Conservation (phyloP, 2,329 filamentous ascomycete genomes). For the Camillea tinctor region DNA sequence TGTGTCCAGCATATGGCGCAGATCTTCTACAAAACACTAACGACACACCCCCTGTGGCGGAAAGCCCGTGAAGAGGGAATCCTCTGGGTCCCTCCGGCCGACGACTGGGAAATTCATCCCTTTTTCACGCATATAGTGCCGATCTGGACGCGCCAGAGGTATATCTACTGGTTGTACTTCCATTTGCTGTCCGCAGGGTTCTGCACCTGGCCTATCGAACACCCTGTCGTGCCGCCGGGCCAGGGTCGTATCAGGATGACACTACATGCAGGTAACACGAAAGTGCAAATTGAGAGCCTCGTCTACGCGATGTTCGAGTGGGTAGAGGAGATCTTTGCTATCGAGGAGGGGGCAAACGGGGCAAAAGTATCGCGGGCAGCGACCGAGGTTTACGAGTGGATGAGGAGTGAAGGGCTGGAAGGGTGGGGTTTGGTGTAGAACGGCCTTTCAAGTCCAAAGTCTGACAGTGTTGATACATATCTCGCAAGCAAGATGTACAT, state of each 20-base stretch:
- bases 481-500: too few relatives aligned
- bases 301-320: conserved; percentile 31
- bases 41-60: conserved; percentile 21
- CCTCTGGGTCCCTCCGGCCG: conserved; percentile 27
- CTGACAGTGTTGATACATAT: too few relatives aligned
- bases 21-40: conserved; percentile 28
- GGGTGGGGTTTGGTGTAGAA: too few relatives aligned
- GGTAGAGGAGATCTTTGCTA: conserved; percentile 31
- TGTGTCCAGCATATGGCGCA: conserved; percentile 22
- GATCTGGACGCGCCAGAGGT: conserved; percentile 24
- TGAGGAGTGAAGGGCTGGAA: too few relatives aligned
- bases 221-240: conserved; percentile 40
- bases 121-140: conserved; percentile 31
- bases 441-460: too few relatives aligned
- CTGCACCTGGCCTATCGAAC: conserved; percentile 32
- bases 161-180: conserved; percentile 23
- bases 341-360: conserved; percentile 9
- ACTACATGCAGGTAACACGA: conserved; percentile 41
- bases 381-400: too few relatives aligned
- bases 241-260: conserved; percentile 39
- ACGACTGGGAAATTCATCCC: conserved; percentile 24
- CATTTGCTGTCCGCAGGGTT: conserved; percentile 20
- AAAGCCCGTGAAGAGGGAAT: conserved; percentile 26
- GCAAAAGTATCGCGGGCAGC: too few relatives aligned
- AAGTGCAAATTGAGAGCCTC: conserved; percentile 33